Percentiles rank a stretch among this genome's conserved stretches.
Conservation (phyloP, 805 yeast species). For the Tetrapisispora pingtungensis region DNA sequence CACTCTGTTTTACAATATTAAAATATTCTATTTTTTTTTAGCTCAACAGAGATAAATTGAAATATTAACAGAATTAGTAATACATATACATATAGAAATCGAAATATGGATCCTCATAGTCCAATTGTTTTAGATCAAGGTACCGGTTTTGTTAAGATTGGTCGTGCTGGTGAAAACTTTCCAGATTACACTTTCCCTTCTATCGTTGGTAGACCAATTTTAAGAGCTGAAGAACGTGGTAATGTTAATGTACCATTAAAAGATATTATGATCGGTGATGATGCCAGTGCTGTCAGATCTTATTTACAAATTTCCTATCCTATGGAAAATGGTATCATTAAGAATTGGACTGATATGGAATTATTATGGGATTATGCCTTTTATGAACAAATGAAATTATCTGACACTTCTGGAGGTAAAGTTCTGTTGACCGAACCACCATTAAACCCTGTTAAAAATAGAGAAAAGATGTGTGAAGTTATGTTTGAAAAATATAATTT, state of each 20-base stretch:
- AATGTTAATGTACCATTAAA: slow-evolving; percentile 54
- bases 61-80: too few relatives aligned
- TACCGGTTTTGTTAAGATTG: slow-evolving; percentile 95
- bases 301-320: slow-evolving; percentile 91
- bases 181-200: slow-evolving; percentile 97
- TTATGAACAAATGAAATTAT: slow-evolving; percentile 77
- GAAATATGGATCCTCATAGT: slow-evolving; percentile 25
- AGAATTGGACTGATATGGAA: slow-evolving; percentile 98
- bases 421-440: slow-evolving; percentile 94
- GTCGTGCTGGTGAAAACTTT: slow-evolving; percentile 93
- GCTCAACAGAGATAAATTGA: too few relatives aligned
- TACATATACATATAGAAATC: too few relatives aligned
- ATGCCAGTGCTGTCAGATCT: slow-evolving; percentile 84
- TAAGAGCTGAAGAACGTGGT: slow-evolving; percentile 91
- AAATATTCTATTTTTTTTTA: too few relatives aligned
- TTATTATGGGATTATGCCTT: slow-evolving; percentile 97
- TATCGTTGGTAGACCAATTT: slow-evolving; percentile 92
- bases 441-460: slow-evolving; percentile 85
- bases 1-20: too few relatives aligned
- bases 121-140: slow-evolving; percentile 88
- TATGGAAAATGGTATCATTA: slow-evolving; percentile 96
- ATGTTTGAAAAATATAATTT: slow-evolving; percentile 91
- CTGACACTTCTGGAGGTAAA: slow-evolving; percentile 66
- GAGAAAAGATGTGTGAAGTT: slow-evolving; percentile 87
- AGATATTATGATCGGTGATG: slow-evolving; percentile 97